phyloP scores from a whole-genome alignment of 2,329 filamentous ascomycete genomes.

The Xylaria digitata region DNA sequence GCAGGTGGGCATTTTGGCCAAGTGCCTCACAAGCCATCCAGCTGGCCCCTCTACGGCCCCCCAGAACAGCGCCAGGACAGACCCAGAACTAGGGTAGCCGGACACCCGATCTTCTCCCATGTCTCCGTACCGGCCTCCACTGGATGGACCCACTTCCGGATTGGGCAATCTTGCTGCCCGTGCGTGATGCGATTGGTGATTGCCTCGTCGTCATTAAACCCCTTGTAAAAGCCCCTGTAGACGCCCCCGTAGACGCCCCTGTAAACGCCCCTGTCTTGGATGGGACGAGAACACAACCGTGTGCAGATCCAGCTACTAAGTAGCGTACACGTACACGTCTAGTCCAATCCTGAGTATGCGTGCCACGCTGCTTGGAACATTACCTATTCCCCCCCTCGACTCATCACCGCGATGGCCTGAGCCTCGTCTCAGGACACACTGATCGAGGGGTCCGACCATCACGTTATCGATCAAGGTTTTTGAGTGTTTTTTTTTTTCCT shows the following conservation, averaged over 20 bases:
- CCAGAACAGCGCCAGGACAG: no score
- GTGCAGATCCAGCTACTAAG: slow-evolving; percentile 30
- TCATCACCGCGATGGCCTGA: slow-evolving; percentile 19
- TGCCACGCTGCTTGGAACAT: slow-evolving; percentile 12
- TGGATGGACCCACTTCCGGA: slow-evolving; percentile 35
- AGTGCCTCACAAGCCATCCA: neutral
- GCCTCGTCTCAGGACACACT: slow-evolving; percentile 15
- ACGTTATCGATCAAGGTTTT: neutral
- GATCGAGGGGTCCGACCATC: neutral
- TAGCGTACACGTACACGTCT: slow-evolving; percentile 1
- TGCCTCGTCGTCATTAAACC: slow-evolving; percentile 28
- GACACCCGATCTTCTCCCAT: slow-evolving; percentile 28
- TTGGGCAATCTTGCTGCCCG: slow-evolving; percentile 40
- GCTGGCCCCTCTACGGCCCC: neutral
- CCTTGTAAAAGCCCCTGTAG: slow-evolving; percentile 26
- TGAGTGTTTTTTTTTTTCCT: no score
- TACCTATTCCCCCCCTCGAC: slow-evolving; percentile 5
- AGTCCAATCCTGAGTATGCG: neutral
- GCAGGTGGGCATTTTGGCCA: no score
- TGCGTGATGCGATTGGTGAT: slow-evolving; percentile 40
- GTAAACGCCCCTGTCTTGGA: slow-evolving; percentile 34
- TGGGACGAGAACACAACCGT: slow-evolving; percentile 37
- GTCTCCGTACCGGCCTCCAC: neutral
- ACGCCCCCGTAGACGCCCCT: slow-evolving; percentile 17
- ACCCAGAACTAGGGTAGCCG: slow-evolving; percentile 12